Evolutionary conservation across 1,139 yeast species (phyloP), one percentile per base, ranked within the genome.

Genomic region (Taphrina communis): DNA sequence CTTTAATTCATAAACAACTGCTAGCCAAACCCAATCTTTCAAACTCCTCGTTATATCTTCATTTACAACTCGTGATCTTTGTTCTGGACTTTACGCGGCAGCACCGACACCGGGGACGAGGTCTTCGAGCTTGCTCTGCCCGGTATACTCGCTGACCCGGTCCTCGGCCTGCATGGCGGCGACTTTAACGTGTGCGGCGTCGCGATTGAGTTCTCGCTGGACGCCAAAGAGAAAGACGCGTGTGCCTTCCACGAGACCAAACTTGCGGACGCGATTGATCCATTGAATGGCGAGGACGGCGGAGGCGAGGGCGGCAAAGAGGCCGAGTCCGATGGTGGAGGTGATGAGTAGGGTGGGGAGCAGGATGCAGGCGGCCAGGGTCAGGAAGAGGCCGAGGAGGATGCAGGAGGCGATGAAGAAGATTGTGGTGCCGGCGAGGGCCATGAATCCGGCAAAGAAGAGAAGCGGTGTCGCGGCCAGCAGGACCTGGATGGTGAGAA

Each of bases 401-500:
- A 46, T 46, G 42, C 39, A 44, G 51, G 41, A 8, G 8, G 62
- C 62, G 35, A 58, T 12, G 31, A 44, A 58, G 38, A 21, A 38
- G 6, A 58, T 53, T 2, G 62, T 44, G 41, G 42, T 11, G 42
- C n/a, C 8, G 46, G 41, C 19, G 42, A 42, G n/a, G 42, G 46
- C 9, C 52, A 58, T 58, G 62, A 42, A 58, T 7, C 52, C 52
- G 35, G 42, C 39, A 44, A 46, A 42, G 53, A 58, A 5, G 21
- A 39, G 35, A 25, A 58, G 21, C 14, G 62, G 62, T 9, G n/a
- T 14, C 25, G 21, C 53, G 41, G 53, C 53, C 19, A 58, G 17
- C 14, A 58, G 41, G 38, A 58, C n/a, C 31, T 58, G 62, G 41
- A 58, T 58, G 53, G 62, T 58, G n/a, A 58, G 53, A 21, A 58